Conservation (phyloP, 306 rosid species). For the Casuarina equisetifolia region DNA sequence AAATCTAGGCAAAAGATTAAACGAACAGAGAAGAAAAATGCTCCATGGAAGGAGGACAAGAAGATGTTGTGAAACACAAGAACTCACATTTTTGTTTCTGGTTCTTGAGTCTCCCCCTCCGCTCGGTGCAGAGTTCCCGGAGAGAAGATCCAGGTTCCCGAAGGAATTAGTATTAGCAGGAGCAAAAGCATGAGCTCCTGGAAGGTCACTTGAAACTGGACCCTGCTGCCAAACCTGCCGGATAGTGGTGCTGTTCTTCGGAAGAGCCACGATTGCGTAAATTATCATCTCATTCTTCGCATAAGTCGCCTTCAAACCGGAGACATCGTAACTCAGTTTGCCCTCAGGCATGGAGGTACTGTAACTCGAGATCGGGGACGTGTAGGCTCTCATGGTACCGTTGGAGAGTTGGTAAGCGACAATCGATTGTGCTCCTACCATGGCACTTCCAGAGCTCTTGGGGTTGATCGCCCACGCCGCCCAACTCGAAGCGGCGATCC, state of each 20-base stretch:
- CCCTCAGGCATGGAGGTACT: conserved; percentile 20
- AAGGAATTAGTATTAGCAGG: conserved; percentile 22
- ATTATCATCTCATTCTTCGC: conserved; percentile 44
- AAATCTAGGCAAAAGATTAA: background rate
- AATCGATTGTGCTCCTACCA: conserved; percentile 60
- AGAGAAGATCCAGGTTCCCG: conserved; percentile 52
- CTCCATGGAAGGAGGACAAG: too few relatives aligned
- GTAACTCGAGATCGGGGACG: conserved; percentile 8
- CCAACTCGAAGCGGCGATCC: conserved; percentile 46
- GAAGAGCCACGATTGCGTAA: conserved; percentile 48
- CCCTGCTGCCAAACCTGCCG: conserved; percentile 78
- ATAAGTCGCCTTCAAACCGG: conserved; percentile 27
- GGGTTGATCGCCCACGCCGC: conserved; percentile 78
- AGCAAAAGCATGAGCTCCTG: fast-evolving
- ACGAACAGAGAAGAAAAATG: background rate
- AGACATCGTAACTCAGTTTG: conserved; percentile 15
- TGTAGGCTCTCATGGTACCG: conserved; percentile 28
- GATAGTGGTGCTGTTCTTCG: conserved; percentile 23
- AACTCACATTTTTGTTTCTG: conserved; percentile 55
- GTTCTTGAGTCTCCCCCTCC: conserved; percentile 24
- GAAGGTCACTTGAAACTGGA: conserved; percentile 30
- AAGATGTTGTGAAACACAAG: background rate
- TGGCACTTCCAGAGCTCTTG: background rate
- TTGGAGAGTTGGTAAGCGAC: conserved; percentile 43
- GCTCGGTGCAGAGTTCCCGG: conserved; percentile 37